phyloP scores from a whole-genome alignment of 148 eudicot species.

The Tetragonia tetragonoides region DNA sequence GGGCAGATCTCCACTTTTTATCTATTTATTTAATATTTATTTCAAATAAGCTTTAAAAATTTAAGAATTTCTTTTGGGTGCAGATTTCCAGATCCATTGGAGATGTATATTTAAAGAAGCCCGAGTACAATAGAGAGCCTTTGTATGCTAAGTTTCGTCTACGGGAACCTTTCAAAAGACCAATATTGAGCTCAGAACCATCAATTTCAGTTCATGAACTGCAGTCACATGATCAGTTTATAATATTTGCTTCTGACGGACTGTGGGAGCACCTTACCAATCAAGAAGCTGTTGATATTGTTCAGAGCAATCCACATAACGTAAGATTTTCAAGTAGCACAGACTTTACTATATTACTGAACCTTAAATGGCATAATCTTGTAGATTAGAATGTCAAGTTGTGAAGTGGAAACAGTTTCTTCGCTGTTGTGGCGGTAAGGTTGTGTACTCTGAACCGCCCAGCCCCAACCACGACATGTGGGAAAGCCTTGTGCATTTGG shows the following conservation, averaged over 20 bases:
- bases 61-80: slow-evolving; percentile 34
- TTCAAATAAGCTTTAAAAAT: slow-evolving; percentile 52
- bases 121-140: slow-evolving; percentile 82
- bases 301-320: slow-evolving; percentile 54
- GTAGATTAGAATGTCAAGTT: too few relatives aligned
- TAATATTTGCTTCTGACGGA: slow-evolving; percentile 87
- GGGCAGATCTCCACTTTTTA: too few relatives aligned
- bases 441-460: too few relatives aligned
- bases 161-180: slow-evolving; percentile 64
- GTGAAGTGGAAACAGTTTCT: too few relatives aligned
- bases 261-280: slow-evolving; percentile 84
- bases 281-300: slow-evolving; percentile 79
- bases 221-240: slow-evolving; percentile 66
- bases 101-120: slow-evolving; percentile 63
- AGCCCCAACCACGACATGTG: too few relatives aligned
- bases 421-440: too few relatives aligned
- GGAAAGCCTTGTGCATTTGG: too few relatives aligned
- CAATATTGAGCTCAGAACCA: slow-evolving; percentile 68
- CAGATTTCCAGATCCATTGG: slow-evolving; percentile 79
- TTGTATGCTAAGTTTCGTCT: slow-evolving; percentile 67
- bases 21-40: slow-evolving; percentile 25
- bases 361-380: too few relatives aligned
- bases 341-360: neutral
- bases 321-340: slow-evolving; percentile 36
- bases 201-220: slow-evolving; percentile 55